Evolutionary conservation across 495 filamentous ascomycete genomes (phyloP).

Genomic region (Daldinia caldariorum): DNA sequence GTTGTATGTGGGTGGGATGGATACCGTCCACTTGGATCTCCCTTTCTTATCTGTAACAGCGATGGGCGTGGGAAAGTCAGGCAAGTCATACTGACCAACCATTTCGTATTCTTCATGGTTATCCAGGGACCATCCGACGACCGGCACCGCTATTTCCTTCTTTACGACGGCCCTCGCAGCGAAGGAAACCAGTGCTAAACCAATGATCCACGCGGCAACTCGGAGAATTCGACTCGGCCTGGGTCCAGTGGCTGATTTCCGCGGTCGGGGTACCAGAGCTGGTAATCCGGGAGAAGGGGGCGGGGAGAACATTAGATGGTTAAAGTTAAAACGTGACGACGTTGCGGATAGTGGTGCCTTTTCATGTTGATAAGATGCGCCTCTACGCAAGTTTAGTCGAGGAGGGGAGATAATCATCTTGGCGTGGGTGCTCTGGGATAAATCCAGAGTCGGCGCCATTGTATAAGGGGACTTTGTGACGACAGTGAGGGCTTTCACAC

Average conservation of each 20-base stretch:
- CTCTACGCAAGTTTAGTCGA: constrained; percentile 61
- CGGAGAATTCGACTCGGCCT: constrained; percentile 61
- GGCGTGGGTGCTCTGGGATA: constrained; percentile 57
- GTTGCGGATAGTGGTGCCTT: constrained; percentile 62
- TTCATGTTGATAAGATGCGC: constrained; percentile 60
- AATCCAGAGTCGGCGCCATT: constrained; percentile 62
- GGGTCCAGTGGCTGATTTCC: constrained; percentile 56
- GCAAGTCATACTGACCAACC: constrained; percentile 60
- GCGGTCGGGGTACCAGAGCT: constrained; percentile 68
- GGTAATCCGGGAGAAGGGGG: constrained; percentile 72
- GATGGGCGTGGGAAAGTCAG: constrained; percentile 67
- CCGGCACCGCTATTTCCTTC: constrained; percentile 39
- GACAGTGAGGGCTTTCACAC: constrained; percentile 39
- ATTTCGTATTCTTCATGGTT: constrained; percentile 58
- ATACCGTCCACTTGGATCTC: constrained; percentile 72
- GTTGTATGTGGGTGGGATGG: constrained; percentile 65
- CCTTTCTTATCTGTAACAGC: constrained; percentile 66
- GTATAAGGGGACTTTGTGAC: constrained; percentile 25
- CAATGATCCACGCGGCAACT: constrained; percentile 54
- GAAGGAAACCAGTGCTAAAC: constrained; percentile 37
- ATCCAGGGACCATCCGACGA: constrained; percentile 48
- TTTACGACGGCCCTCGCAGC: constrained; percentile 43
- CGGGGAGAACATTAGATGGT: constrained; percentile 68
- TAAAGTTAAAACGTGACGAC: constrained; percentile 67
- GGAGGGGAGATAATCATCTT: constrained; percentile 62